Evolutionary conservation across 768 basidiomycete species (phyloP), one percentile per base, ranked within the genome.

Genomic region (Lentinus tigrinus): DNA sequence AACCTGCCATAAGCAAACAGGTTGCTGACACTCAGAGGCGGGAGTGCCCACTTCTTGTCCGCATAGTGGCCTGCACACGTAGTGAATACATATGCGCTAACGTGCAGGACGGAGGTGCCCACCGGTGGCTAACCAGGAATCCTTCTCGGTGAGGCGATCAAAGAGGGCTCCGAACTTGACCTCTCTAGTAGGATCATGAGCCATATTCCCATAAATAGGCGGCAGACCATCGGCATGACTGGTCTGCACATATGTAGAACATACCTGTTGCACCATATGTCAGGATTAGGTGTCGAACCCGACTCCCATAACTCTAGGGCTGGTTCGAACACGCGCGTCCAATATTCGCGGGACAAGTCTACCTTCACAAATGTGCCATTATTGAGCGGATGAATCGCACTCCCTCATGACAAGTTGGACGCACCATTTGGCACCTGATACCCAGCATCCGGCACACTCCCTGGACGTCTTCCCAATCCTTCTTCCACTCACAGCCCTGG

Each of bases 401-500:
- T n/a, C n/a, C n/a, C n/a, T n/a, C 7, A 13, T 11, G 8, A 24
- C 21, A 23, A 23, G 13, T 4, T 13, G 1, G 52, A 66, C 78
- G 50, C 58, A 93, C 93, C 82, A 94, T 78, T 64, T 78, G 73
- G 63, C 85, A 87, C n/a, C 90, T 85, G 37, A 94, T 81, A 56
- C 82, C 90, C 23, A 89, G 79, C 64, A 81, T 75, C 50, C 74
- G 81, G 68, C 93, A 94, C 13, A 97, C 91, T 17, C 77, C 75
- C 65, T 87, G 87, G 1, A 97, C 95, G 69, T 96, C 93, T 59
- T 89, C 84, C 90, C 91, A 97, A 66, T 98, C 95, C 58, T 85
- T 88, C 73, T 98, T 89, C 95, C 95, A 98, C 70, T 95, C 92
- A 65, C 95, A 98, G 3, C 91, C 89, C n/a, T 77, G 78, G 67